These are phyloP conservation scores for Fusarium albidum DNA, from an alignment of 2,329 filamentous ascomycete species.

Conservation along the genomic window DNA sequence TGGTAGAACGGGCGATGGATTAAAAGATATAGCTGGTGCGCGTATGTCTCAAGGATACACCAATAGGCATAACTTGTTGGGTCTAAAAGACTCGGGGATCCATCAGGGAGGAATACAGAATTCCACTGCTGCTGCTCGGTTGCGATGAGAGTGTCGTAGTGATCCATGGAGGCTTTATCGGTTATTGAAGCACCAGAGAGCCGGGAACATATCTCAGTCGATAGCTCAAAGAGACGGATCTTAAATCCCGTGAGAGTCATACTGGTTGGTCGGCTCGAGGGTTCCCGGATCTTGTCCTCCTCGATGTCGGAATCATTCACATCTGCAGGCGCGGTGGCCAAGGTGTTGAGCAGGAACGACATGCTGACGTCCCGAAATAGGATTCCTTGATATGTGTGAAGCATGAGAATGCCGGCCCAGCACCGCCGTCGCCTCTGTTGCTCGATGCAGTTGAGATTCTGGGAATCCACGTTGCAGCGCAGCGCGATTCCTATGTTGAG, in stretches of 20 bases:
- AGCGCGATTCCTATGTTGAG: constrained; percentile 20
- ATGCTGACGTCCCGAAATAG: constrained; percentile 26
- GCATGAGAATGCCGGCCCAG: constrained; percentile 28
- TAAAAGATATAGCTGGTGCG: constrained; percentile 31
- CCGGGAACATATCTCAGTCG: constrained; percentile 15
- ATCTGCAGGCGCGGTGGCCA: constrained; percentile 9
- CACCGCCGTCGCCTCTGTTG: constrained; percentile 26
- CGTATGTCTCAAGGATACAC: constrained; percentile 28
- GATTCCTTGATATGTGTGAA: constrained; percentile 26
- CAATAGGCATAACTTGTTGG: constrained; percentile 26
- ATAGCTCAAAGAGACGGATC: constrained; percentile 19
- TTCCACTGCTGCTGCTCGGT: constrained; percentile 24
- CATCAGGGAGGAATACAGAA: constrained; percentile 16
- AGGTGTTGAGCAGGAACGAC: constrained; percentile 15
- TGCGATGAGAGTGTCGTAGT: neutral
- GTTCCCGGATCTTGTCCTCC: constrained; percentile 1
- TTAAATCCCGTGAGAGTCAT: constrained; percentile 27
- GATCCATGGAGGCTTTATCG: neutral
- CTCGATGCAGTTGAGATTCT: constrained; percentile 9
- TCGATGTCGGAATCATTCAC: constrained; percentile 19
- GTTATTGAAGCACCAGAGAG: constrained; percentile 6
- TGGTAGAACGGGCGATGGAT: constrained; percentile 25
- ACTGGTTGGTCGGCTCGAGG: constrained; percentile 1
- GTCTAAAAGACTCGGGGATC: constrained; percentile 20
- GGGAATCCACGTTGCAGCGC: constrained; percentile 15